Evolutionary conservation across 306 rosid genomes (phyloP), one percentile per base, ranked within the genome.

Genomic region (Cicer yamashitae): DNA sequence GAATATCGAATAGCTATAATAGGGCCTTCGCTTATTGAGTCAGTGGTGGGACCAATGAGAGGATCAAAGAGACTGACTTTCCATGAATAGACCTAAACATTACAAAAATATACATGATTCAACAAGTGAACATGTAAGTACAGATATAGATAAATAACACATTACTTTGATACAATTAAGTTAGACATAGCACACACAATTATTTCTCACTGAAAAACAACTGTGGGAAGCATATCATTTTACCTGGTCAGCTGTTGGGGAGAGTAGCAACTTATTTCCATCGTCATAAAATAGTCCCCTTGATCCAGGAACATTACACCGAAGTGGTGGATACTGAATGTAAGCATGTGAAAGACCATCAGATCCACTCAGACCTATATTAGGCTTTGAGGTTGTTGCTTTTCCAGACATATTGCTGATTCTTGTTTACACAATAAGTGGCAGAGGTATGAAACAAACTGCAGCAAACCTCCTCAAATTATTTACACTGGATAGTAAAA

Each of bases 341-440:
- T 89, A 94, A 79, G 87, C 92, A 88, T 94, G 99, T 77, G 99
- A 94, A 77, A 94, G 88, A 65, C 91, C 96, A 79, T 86, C 85
- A 37, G 93, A 89, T 52, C 91, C 90, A 64, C 86, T 90, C 86
- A 90, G 73, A 86, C 88, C 86, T 68, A 79, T 84, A 79, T 78
- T 87, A 67, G 93, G 85, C 78, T 86, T 92, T 51, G 96, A 94
- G 71, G 91, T 89, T 43, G 96, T 88, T 79, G 99, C 89, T 86
- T 84, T 86, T 68, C 91, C 92, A 40, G 96, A 81, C 99, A 94
- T 94, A n/a, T 80, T 75, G 57, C 44, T 14, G 66, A 62, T 82
- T 60, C 37, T 58, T 14, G 75, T 69, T 80, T 72, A 50, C 67
- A 67, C 66, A 65, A 61, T 56, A 76, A 65, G 51, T 25, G 10